Percentiles rank a stretch among this genome's conserved stretches.
These are phyloP conservation scores for Aspergillus brasiliensis DNA, from an alignment of 2,329 filamentous ascomycete genomes.

Conservation along the genomic window DNA sequence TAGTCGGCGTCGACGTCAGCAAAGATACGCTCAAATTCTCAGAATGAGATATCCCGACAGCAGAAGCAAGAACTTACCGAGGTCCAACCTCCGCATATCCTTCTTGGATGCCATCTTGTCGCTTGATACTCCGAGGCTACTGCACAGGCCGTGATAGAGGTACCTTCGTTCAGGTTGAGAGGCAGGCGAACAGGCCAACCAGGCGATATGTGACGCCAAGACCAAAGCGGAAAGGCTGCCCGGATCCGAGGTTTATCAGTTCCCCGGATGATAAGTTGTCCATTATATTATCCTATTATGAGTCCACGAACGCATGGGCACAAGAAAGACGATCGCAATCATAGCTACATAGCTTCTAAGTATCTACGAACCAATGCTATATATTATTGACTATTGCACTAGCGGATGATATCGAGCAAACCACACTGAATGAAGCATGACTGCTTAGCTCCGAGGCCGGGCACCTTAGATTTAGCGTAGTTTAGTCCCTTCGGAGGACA, in stretches of 20 bases:
- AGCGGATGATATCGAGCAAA: too few relatives aligned
- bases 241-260: background rate
- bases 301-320: too few relatives aligned
- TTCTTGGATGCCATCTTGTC: conserved; percentile 67
- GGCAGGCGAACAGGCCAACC: conserved; percentile 9
- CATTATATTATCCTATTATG: background rate
- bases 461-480: background rate
- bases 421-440: background rate
- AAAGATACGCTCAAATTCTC: background rate
- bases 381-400: too few relatives aligned
- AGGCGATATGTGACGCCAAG: conserved; percentile 22
- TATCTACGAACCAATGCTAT: too few relatives aligned
- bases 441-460: background rate
- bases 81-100: conserved; percentile 73
- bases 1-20: conserved; percentile 18
- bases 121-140: conserved; percentile 7
- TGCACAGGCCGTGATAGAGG: conserved; percentile 6
- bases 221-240: conserved; percentile 21
- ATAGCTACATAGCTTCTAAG: too few relatives aligned
- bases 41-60: too few relatives aligned
- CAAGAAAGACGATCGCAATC: too few relatives aligned
- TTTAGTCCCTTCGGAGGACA: background rate
- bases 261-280: conserved; percentile 3
- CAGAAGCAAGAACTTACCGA: conserved; percentile 57
- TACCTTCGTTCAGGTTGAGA: background rate